Evolutionary conservation across 148 eudicot species (phyloP).

Genomic region (Rhododendron simsii): DNA sequence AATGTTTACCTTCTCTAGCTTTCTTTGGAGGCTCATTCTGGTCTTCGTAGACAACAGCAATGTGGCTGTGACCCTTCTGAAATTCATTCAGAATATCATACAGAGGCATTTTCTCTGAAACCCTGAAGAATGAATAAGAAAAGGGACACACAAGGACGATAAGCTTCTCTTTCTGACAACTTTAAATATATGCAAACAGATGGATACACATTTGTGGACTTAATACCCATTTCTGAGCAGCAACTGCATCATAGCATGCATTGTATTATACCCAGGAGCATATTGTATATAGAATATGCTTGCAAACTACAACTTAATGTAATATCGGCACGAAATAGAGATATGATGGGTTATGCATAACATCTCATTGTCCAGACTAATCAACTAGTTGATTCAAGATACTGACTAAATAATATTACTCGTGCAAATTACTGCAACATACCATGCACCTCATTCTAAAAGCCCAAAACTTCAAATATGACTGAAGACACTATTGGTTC

Average conservation of each 20-base stretch:
- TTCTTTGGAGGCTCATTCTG: slow-evolving; percentile 41
- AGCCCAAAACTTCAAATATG: background rate
- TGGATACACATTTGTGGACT: background rate
- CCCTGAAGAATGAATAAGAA: slow-evolving; percentile 44
- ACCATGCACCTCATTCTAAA: background rate
- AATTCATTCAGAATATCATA: slow-evolving; percentile 96
- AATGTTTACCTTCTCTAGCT: slow-evolving; percentile 26
- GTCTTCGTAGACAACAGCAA: slow-evolving; percentile 90
- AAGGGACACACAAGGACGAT: background rate
- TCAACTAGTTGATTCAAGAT: background rate
- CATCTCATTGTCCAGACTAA: background rate
- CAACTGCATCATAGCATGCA: background rate
- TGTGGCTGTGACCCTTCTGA: slow-evolving; percentile 98
- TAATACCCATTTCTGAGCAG: background rate
- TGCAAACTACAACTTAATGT: background rate
- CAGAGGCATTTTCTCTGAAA: slow-evolving; percentile 86
- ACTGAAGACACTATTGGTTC: background rate
- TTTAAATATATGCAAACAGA: background rate
- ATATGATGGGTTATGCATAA: background rate
- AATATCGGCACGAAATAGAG: background rate
- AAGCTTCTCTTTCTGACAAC: background rate
- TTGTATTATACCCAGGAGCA: background rate
- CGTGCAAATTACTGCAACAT: background rate
- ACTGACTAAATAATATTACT: background rate
- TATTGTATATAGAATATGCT: background rate